phyloP scores from a whole-genome alignment of 2,329 filamentous ascomycete genomes.

The Coniochaeta prunicola region DNA sequence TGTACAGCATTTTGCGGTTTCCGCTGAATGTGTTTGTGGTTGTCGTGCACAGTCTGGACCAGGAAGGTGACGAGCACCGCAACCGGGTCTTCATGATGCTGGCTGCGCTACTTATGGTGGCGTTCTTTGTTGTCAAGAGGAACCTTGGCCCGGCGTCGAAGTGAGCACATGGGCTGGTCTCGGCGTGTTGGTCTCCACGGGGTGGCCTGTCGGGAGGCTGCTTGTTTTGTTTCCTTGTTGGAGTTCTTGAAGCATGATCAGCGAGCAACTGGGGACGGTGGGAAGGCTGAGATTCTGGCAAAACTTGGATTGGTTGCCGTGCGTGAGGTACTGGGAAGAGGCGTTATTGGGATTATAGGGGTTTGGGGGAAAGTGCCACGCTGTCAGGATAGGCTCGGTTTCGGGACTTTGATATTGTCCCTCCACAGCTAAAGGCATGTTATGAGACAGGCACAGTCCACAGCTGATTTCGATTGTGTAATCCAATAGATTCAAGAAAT shows the following conservation, averaged over 20 bases:
- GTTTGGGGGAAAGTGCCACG: not conserved
- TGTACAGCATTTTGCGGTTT: slow-evolving; percentile 50
- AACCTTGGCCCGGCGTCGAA: not conserved
- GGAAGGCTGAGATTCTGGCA: not conserved
- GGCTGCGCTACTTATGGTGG: slow-evolving; percentile 7
- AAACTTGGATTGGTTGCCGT: not conserved
- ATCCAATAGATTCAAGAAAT: too few relatives aligned
- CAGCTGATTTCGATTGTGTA: too few relatives aligned
- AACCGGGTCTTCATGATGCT: slow-evolving; percentile 18
- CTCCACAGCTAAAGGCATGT: too few relatives aligned
- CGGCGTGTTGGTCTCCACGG: not conserved
- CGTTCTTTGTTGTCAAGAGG: slow-evolving; percentile 6
- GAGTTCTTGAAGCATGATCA: not conserved
- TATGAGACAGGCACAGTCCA: too few relatives aligned
- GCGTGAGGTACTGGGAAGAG: not conserved
- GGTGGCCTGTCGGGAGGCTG: not conserved
- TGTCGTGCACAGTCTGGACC: slow-evolving; percentile 34
- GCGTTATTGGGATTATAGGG: too few relatives aligned
- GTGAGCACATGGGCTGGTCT: not conserved
- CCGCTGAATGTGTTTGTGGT: slow-evolving; percentile 50
- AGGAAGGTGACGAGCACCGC: slow-evolving; percentile 28
- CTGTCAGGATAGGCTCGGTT: not conserved
- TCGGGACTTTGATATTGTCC: too few relatives aligned
- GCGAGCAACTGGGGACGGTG: not conserved
- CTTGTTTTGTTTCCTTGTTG: not conserved